Evolutionary conservation across 1,284 basidiomycete genomes (phyloP), one percentile per base, ranked within the genome.

Genomic region (Sporisorium graminicola): DNA sequence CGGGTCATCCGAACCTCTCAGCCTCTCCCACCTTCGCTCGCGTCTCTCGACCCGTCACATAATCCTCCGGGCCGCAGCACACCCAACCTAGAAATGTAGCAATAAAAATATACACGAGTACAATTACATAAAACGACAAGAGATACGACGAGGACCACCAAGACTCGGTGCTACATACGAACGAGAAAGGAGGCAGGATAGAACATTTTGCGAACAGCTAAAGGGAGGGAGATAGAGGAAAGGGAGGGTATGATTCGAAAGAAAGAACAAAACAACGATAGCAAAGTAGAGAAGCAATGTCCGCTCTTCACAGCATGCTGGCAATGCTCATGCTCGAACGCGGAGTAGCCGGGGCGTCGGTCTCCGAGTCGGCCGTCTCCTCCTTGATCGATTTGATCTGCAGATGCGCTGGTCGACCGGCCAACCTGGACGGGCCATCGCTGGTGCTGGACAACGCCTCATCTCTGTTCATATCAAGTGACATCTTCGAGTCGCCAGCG

Each of bases 241-340:
- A 8, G 52, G 22, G 24, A 10, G 24, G 58, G 51, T 61, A 42
- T 40, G 40, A 40, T 46, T 16, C 9, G 57, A 20, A 31, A 60
- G 35, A 29, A n/a, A 20, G 18, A 44, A 18, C 42, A 33, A 14
- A 5, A 10, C 9, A 7, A 37, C 7, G 4, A 37, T 7, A 37
- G 35, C 6, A 37, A 5, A 40, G 29, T 10, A 31, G 5, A 31
- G 5, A 10, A 31, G 5, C 29, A 31, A 31, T 31, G 10, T 31
- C 29, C 29, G 29, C 29, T 31, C 29, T 5, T 54, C 27, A 74
- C 26, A 74, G 67, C 67, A 75, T 67, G 47, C 64, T 63, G 18
- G 73, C 67, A 50, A 75, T 75, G 64, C 73, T 75, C 73, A 75
- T 70, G 6, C 54, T 57, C 2, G 65, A 70, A 8, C 65, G 46